A percentile compares a stretch with the other conserved stretches of the same genome.
These are phyloP conservation scores for Udeniomyces megalosporus DNA, from an alignment of 768 basidiomycete genomes.

Conservation along the genomic window DNA sequence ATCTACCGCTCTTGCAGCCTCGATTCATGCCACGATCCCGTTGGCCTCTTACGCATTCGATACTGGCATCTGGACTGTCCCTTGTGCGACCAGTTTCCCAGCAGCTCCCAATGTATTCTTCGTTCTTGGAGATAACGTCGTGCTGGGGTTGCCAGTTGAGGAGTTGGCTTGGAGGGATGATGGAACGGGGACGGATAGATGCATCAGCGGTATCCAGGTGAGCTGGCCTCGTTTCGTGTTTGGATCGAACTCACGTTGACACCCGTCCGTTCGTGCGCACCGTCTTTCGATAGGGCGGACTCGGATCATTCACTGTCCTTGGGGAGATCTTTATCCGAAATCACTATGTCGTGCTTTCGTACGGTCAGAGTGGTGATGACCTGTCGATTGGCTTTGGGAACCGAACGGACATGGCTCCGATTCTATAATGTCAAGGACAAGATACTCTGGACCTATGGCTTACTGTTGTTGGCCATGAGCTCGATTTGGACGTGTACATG, in stretches of 20 bases:
- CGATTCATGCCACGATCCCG: slow-evolving; percentile 6
- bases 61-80: slow-evolving; percentile 15
- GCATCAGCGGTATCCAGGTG: not conserved
- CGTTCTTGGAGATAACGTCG: not conserved
- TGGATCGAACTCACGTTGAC: too few relatives aligned
- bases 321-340: slow-evolving; percentile 26
- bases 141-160: slow-evolving; percentile 12
- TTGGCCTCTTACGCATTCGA: not conserved
- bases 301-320: slow-evolving; percentile 20
- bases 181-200: not conserved
- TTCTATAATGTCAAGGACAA: not conserved
- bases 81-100: slow-evolving; percentile 2
- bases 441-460: too few relatives aligned
- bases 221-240: not conserved
- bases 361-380: slow-evolving; percentile 9
- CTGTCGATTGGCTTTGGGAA: not conserved
- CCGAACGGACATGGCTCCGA: not conserved
- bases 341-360: slow-evolving; percentile 20
- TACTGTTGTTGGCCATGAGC: too few relatives aligned
- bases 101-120: slow-evolving; percentile 13
- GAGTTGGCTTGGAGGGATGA: slow-evolving; percentile 10
- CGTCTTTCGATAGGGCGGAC: slow-evolving; percentile 18
- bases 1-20: not conserved
- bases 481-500: too few relatives aligned
- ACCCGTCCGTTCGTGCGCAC: too few relatives aligned